Base-by-base conservation (phyloP, 2,329 filamentous ascomycete genomes). In the Neocatenulostroma microsporum region DNA sequence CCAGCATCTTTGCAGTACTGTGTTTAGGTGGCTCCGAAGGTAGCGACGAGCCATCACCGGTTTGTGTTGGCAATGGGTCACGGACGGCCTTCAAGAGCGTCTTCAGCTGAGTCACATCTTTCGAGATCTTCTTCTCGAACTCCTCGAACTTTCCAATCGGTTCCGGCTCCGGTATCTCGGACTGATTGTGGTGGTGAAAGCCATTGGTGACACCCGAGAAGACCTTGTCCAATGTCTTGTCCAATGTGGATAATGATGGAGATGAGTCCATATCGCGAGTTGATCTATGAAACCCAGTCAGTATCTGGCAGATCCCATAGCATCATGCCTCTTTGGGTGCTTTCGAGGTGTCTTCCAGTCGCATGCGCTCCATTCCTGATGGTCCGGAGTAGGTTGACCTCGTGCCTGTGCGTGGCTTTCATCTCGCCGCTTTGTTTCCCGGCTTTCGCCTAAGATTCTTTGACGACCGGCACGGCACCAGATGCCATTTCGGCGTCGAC, bases 1-100 rank as follows among this genome's bases (percentile, higher is more conserved):
- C 34, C 12, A 41, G 34, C 11, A 41, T 37, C 10, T 34, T 10
- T 9, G 19, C 15, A 12, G 40, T 53, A 30, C 42, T 48, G 28
- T 45, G 48, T 42, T 45, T 49, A n/a, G n/a, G n/a, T 21, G 25
- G 61, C 38, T 21, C 42, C 12, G 29, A 10, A 12, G 62, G 45
- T 2, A 67, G 44, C 30, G 61, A 52, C 3, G 63, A 60, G 14
- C 67, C 67, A 54, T 70, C 61, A 9, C 65, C 66, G 3, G 65
- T 68, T 14, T 62, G 53, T 13, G 50, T 57, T 5, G 57, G 58
- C 13, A 58, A 31, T 5, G 57, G 52, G 24, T 54, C 53, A 41
- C 49, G 48, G 34, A 57, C 46, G 10, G 55, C 56, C 20, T 53
- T 50, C 13, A 60, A 41, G 12, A 60, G 44, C 20, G 46, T 50